Base-by-base conservation (phyloP, 768 basidiomycete species). In the Trametes cubensis region DNA sequence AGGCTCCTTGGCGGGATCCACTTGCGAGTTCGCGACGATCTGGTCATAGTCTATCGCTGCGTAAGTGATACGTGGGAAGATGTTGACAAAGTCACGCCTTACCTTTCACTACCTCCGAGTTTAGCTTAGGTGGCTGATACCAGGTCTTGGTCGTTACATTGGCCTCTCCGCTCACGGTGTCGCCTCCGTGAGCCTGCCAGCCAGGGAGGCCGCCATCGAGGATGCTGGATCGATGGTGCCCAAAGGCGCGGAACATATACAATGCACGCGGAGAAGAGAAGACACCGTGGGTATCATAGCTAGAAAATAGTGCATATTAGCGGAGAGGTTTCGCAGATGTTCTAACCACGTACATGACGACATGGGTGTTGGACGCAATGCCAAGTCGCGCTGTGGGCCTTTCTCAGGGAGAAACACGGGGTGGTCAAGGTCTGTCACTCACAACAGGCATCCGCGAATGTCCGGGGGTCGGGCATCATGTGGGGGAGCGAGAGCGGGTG, bases 231-330 rank as follows among this genome's bases (percentile, higher is more conserved):
- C 87, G 87, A 34, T 80, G 74, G 73, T 99, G 97, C 8, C 93
- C 92, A 74, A 97, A 94, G 23, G 90, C 82, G 76, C 90, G 85
- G 83, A 98, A 97, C 80, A 93, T 98, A 80, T 92, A 98, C 46
- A 95, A 81, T 2, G 94, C 93, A 61, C 97, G 85, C 56, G 97
- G 95, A 21, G 94, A 85, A 2, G 92, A 94, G 79, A 98, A 98
- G 18, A 98, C 79, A 13, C 97, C 96, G 60, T 89, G 84, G 1
- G 88, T 80, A 72, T 99, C 97, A 73, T 98, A 99, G 64, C 90
- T 92, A 70, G 38, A 49, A 17, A 64, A 28, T 39, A 58, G 54
- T 17, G 42, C 26, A 11, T 23, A n/a, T 45, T 57, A 7, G 62
- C 49, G 53, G 25, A 55, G 55, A 39, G 26, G 41, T 2, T 6